These are phyloP conservation scores for Articulospora tetracladia DNA, from an alignment of 495 filamentous ascomycete species.

Conservation along the genomic window DNA sequence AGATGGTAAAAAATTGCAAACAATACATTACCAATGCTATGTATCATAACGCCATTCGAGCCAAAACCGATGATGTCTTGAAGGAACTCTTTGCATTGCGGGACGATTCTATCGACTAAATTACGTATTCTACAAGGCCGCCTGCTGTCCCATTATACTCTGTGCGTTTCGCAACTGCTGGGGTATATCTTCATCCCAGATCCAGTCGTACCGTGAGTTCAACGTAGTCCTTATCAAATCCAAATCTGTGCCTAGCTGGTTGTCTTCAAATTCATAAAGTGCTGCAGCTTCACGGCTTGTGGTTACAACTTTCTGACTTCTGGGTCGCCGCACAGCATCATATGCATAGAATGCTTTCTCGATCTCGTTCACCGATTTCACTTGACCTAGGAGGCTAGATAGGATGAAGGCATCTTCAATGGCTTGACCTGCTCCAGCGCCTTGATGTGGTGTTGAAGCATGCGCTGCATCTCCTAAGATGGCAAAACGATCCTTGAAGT, in stretches of 20 bases:
- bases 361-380: constrained; percentile 33
- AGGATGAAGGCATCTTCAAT: constrained; percentile 66
- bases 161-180: constrained; percentile 28
- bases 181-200: constrained; percentile 40
- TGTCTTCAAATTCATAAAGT: constrained; percentile 38
- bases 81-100: constrained; percentile 64
- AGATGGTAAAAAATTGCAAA: constrained; percentile 71
- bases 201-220: constrained; percentile 43
- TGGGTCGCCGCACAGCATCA: constrained; percentile 52
- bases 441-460: constrained; percentile 66
- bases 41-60: constrained; percentile 79
- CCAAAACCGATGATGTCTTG: constrained; percentile 69
- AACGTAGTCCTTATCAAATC: constrained; percentile 37
- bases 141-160: constrained; percentile 11
- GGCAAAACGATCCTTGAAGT: constrained; percentile 48
- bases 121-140: not conserved
- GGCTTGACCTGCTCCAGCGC: constrained; percentile 63
- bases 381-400: constrained; percentile 48
- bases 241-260: constrained; percentile 41
- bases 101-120: constrained; percentile 69
- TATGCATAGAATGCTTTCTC: constrained; percentile 57
- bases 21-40: constrained; percentile 80
- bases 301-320: constrained; percentile 38
- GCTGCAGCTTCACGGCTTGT: constrained; percentile 38
- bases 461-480: constrained; percentile 70